Conservation (phyloP, 768 basidiomycete genomes). For the Trametes gibbosa region DNA sequence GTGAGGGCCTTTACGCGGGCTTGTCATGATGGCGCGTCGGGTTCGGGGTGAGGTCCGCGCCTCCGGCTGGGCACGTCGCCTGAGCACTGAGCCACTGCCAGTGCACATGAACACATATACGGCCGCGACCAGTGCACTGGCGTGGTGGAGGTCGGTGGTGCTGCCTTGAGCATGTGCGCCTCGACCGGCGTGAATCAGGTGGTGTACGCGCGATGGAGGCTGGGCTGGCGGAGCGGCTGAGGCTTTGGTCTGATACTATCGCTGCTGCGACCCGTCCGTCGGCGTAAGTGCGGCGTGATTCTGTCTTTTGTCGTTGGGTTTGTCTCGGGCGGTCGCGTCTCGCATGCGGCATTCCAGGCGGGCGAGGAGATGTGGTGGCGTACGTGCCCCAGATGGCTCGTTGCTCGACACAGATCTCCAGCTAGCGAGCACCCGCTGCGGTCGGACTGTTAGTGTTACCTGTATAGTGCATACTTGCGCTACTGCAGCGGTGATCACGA, state of each 20-base stretch:
- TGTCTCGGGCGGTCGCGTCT: no score
- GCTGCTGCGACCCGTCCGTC: no score
- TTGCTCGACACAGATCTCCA: background rate
- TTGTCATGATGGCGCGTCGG: slow-evolving; percentile 5
- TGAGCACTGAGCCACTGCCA: background rate
- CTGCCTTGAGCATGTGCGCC: background rate
- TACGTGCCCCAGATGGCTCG: background rate
- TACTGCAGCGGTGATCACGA: background rate
- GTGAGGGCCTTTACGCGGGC: background rate
- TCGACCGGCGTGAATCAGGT: background rate
- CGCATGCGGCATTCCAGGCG: background rate
- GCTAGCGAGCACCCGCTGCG: no score
- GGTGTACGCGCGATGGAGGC: background rate
- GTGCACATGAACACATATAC: no score
- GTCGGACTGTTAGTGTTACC: no score
- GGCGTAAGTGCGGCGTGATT: no score
- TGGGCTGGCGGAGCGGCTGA: background rate
- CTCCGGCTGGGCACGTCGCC: background rate
- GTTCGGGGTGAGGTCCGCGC: background rate
- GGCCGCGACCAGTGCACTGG: background rate
- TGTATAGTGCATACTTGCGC: no score
- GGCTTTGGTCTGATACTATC: background rate
- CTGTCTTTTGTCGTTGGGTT: background rate
- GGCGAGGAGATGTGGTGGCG: no score
- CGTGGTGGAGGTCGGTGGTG: background rate